Conservation (phyloP, 179 eudicot genomes). For the Beta corolliflora region DNA sequence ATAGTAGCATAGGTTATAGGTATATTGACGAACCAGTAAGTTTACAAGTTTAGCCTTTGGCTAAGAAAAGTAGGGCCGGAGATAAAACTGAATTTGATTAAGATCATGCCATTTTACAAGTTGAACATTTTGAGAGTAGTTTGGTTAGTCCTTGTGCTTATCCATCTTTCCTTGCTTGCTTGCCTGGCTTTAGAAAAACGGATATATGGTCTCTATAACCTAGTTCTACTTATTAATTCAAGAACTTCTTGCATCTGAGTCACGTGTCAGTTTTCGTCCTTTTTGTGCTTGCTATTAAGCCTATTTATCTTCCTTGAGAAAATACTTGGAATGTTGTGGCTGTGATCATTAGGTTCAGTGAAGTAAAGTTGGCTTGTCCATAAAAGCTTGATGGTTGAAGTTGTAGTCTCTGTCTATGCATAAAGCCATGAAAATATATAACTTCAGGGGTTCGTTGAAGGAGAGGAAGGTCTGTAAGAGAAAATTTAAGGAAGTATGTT, state of each 20-base stretch:
- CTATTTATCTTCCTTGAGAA: neutral
- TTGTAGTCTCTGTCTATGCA: slow-evolving; percentile 2
- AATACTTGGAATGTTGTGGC: neutral
- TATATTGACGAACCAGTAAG: neutral
- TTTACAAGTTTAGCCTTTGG: neutral
- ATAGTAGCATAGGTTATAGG: too few relatives aligned
- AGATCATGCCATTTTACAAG: neutral
- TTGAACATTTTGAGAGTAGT: neutral
- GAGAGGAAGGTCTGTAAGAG: neutral
- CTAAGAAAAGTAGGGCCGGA: neutral
- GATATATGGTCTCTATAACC: neutral
- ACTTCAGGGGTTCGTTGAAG: neutral
- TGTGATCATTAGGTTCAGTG: neutral
- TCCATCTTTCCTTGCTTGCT: neutral
- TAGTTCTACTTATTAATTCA: neutral
- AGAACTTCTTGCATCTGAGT: neutral
- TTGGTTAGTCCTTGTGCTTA: neutral
- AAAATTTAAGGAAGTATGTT: neutral
- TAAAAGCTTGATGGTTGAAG: slow-evolving; percentile 3
- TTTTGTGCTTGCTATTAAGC: neutral
- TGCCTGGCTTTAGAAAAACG: neutral
- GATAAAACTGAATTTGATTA: neutral
- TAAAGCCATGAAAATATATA: neutral
- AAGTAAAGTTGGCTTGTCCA: neutral
- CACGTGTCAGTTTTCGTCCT: neutral